A percentile compares a stretch with the other conserved stretches of the same genome.
These are phyloP conservation scores for Dendrobium catenatum DNA, from an alignment of 106 monocot genomes.

Conservation along the genomic window DNA sequence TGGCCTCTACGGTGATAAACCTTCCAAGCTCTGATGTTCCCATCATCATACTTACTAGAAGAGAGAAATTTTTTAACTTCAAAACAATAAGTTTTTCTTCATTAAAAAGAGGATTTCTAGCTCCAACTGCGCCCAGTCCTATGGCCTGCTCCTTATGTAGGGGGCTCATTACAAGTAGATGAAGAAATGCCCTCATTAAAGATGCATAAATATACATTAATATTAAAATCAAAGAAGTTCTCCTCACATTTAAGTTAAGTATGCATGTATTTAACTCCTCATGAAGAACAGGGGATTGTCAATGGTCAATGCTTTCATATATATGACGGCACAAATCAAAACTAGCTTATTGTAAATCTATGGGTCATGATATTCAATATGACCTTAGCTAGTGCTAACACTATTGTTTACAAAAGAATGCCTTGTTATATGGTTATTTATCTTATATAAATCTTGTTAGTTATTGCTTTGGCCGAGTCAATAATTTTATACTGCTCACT, in stretches of 20 bases:
- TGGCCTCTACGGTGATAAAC: no score
- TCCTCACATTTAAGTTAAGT: neutral
- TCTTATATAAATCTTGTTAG: neutral
- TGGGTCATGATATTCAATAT: neutral
- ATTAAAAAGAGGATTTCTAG: neutral
- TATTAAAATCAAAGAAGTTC: neutral
- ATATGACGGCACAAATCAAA: neutral
- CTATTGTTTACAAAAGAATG: neutral
- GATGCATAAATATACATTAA: neutral
- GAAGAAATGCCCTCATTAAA: neutral
- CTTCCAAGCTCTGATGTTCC: no score
- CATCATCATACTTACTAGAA: no score
- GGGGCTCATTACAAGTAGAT: neutral
- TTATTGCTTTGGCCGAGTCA: neutral
- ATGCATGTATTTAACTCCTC: neutral
- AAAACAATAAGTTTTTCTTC: neutral
- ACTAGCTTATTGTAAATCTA: neutral
- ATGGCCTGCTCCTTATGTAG: neutral
- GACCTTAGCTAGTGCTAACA: neutral
- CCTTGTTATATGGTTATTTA: neutral
- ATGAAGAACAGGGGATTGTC: neutral
- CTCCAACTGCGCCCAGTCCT: no score
- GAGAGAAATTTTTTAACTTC: no score
- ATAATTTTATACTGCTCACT: neutral
- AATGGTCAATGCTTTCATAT: neutral